Evolutionary conservation across 345 rosid species (phyloP), one percentile per base, ranked within the genome.

Genomic region (Populus deltoides): DNA sequence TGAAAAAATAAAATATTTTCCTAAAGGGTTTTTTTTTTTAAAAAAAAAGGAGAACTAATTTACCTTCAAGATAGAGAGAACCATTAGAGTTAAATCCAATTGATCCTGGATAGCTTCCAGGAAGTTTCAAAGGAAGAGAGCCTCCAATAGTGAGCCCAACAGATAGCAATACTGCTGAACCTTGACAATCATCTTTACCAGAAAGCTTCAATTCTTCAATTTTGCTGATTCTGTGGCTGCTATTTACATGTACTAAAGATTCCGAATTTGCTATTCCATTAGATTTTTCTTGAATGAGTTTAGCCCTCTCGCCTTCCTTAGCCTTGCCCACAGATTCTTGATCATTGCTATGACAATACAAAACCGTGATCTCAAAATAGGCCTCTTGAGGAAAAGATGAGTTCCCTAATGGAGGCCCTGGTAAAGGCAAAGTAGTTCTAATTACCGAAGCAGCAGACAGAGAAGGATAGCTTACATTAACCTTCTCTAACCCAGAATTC

Each of bases 331-430:
- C 31, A 2, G 86, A 75, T 38, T 62, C 73, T 16, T 36, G 70
- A 72, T 83, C 75, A 39, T 70, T 80, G 24, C 83, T 70, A n/a
- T 69, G 71, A 36, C 74, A 83, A 73, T 80, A 79, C 61, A 90
- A 33, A 75, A 95, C 68, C 17, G 97, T 93, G 84, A 93, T 86
- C 86, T 93, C 99, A 77, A 95, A 93, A 83, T 92, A 95, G 53
- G 97, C 98, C 57, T 93, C 99, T 77, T 90, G 98, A 33, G 98
- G 98, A 35, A 95, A 95, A 75, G 93, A 86, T n/a, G 89, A 89
- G 61, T 72, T 89, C n/a, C 90, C 85, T 68, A 94, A 78, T 18
- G 90, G 92, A 72, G 98, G 99, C 51, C 98, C 98, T 5, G 99
- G 99, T 67, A 95, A 78, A 66, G 99, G 99, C 84, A 92, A 66